Evolutionary conservation across 441 rosid species (phyloP), one percentile per base, ranked within the genome.

Genomic region (Pelargonium myrrhifolium): DNA sequence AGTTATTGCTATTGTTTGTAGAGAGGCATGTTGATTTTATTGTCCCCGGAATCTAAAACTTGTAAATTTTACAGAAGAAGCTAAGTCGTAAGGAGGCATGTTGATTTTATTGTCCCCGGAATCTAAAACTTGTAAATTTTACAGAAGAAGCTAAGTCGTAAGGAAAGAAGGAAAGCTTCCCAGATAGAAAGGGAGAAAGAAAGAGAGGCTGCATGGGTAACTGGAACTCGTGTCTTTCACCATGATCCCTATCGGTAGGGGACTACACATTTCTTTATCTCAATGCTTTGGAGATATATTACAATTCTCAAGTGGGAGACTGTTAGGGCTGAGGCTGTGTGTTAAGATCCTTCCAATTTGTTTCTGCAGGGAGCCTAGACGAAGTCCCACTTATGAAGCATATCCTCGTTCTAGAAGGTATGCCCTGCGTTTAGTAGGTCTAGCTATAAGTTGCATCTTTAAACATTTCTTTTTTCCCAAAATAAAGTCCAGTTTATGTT

Each of bases 341-440:
- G 21, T 75, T 71, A 35, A 68, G 73, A 64, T 68, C n/a, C 4
- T 68, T 56, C 24, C 43, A 55, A 56, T 71, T 45, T 51, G 14
- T 11, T 17, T 74, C 5, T 65, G 42, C 73, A 94, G 97, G 82
- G 97, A 91, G 77, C 66, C 93, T 31, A 83, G 99, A 74, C 77
- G 92, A 70, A 91, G 99, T 85, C 97, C 99, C 26, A 91, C 97
- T 63, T 94, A 94, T 78, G 99, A 94, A 71, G 97, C 96, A 62
- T 94, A 94, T 82, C 81, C 89, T 18, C 91, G 88, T 22, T 87
- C 85, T 39, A 81, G 94, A 76, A 89, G 96, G 99, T 94, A 62
- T 65, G 59, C 2, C 68, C 18, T 47, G 55, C 55, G n/a, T 39
- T 4, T 70, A 26, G 15, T 51, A 28, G 55, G 40, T 67, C 3